phyloP scores from a whole-genome alignment of 2,329 filamentous ascomycete species.

The Zymoseptoria brevis region DNA sequence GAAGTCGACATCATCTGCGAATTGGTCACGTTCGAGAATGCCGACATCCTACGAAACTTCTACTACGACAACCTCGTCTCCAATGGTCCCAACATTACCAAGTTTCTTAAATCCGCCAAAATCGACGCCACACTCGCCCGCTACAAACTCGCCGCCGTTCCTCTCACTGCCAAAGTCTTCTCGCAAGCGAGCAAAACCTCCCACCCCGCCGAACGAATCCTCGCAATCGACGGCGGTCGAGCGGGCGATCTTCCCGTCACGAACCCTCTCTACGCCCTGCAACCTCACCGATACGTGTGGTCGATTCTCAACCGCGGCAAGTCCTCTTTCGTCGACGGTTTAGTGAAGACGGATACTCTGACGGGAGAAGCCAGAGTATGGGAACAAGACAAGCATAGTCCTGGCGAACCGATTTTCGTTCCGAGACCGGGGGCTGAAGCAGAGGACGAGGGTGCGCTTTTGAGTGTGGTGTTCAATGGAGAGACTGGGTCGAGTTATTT shows the following conservation, averaged over 20 bases:
- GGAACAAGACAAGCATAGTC: conserved; percentile 54
- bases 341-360: conserved; percentile 57
- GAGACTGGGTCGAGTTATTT: conserved; percentile 54
- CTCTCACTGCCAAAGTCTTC: not conserved
- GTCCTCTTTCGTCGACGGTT: conserved; percentile 53
- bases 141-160: conserved; percentile 6
- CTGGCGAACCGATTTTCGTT: conserved; percentile 63
- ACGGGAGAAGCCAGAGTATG: conserved; percentile 49
- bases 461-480: conserved; percentile 59
- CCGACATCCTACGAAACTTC: conserved; percentile 57
- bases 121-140: conserved; percentile 4
- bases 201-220: not conserved
- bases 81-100: conserved; percentile 36
- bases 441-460: conserved; percentile 57
- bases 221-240: not conserved
- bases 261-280: conserved; percentile 46
- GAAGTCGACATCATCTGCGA: conserved; percentile 58
- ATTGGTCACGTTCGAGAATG: conserved; percentile 53
- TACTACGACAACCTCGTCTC: conserved; percentile 64
- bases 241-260: not conserved
- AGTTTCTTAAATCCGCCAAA: not conserved
- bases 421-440: conserved; percentile 33
- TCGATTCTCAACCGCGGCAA: conserved; percentile 49
- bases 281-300: conserved; percentile 55
- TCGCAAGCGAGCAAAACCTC: not conserved